Evolutionary conservation across 352 stramenopile species (phyloP).

Genomic region (Pythium sp.): DNA sequence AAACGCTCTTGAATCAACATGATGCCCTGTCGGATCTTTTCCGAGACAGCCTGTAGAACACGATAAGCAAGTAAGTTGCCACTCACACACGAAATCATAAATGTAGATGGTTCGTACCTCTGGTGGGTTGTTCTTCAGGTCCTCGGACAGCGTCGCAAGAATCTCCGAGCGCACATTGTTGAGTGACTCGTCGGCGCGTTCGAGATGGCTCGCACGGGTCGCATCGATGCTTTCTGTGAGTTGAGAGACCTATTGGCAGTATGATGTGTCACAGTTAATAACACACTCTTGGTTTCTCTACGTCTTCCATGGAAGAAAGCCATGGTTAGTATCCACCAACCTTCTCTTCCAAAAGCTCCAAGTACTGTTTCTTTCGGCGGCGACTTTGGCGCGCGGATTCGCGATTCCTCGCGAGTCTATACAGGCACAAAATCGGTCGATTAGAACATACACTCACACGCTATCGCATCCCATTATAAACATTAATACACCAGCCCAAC

Average conservation of each 20-base stretch:
- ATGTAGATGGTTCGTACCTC: slow-evolving; percentile 29
- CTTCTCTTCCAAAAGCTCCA: slow-evolving; percentile 88
- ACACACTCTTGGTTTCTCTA: not conserved
- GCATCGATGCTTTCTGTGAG: slow-evolving; percentile 85
- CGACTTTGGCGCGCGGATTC: slow-evolving; percentile 87
- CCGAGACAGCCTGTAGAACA: slow-evolving; percentile 31
- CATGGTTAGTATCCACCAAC: slow-evolving; percentile 17
- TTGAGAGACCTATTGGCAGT: slow-evolving; percentile 62
- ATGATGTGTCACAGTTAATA: not conserved
- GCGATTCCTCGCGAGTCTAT: slow-evolving; percentile 78
- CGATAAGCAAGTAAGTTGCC: not conserved
- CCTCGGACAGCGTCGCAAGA: slow-evolving; percentile 57
- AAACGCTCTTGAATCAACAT: slow-evolving; percentile 81
- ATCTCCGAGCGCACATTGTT: slow-evolving; percentile 78
- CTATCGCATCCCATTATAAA: not conserved
- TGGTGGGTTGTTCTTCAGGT: slow-evolving; percentile 62
- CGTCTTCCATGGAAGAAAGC: not conserved
- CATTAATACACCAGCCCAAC: not conserved
- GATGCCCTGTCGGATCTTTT: slow-evolving; percentile 80
- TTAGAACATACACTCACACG: not conserved
- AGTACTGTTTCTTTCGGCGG: slow-evolving; percentile 88
- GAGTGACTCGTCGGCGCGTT: slow-evolving; percentile 71
- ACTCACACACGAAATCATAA: not conserved
- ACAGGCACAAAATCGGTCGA: not conserved
- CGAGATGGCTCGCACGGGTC: slow-evolving; percentile 73